Evolutionary conservation across 306 rosid genomes (phyloP).

Genomic region (Quercus aquifolioides): DNA sequence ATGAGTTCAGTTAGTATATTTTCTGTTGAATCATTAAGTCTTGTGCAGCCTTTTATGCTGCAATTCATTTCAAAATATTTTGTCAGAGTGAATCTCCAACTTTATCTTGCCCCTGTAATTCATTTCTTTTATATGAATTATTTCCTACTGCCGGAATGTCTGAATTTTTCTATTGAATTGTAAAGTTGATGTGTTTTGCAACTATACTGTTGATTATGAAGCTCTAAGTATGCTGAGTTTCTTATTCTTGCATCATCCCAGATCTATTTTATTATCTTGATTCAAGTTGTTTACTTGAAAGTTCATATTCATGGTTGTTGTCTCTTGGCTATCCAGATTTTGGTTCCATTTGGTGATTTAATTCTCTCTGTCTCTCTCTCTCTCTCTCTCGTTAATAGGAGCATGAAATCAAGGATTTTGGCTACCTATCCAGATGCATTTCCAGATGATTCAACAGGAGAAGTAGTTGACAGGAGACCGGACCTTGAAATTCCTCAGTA

Average conservation of each 20-base stretch:
- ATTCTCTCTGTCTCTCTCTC: background rate
- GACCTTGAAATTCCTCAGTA: conserved; percentile 84
- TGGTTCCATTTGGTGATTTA: background rate
- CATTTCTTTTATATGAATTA: no score
- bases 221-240: background rate
- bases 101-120: no score
- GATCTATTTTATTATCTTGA: background rate
- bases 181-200: no score
- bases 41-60: no score
- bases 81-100: no score
- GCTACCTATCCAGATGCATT: conserved; percentile 86
- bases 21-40: no score
- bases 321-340: background rate
- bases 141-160: no score
- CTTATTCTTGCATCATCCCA: background rate
- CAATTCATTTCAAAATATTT: no score
- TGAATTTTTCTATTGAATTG: no score
- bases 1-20: no score
- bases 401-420: conserved; percentile 77
- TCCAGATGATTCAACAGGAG: conserved; percentile 49
- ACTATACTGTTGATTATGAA: no score
- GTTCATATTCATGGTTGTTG: background rate
- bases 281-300: background rate
- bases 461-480: conserved; percentile 70
- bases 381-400: conserved; percentile 33